phyloP scores from a whole-genome alignment of 495 filamentous ascomycete species.

The Aspergillus avenaceus region DNA sequence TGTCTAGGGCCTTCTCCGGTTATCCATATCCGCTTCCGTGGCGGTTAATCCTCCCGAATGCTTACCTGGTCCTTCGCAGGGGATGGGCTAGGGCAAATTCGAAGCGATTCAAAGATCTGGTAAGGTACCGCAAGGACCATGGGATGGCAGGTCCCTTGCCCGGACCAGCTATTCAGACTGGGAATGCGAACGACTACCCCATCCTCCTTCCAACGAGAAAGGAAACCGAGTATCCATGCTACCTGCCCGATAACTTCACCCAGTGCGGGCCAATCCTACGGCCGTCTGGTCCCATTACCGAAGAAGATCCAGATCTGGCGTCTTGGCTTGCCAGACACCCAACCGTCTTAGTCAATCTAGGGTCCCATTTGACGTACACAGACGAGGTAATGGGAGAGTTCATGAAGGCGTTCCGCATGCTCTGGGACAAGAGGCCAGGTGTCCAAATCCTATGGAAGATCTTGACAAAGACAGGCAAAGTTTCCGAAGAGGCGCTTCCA shows the following conservation, averaged over 20 bases:
- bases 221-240: slow-evolving; percentile 15
- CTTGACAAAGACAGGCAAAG: background rate
- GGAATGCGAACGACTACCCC: background rate
- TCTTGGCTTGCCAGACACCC: slow-evolving; percentile 27
- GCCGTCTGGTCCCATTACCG: slow-evolving; percentile 6
- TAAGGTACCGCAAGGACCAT: slow-evolving; percentile 8
- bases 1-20: slow-evolving; percentile 27
- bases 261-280: slow-evolving; percentile 22
- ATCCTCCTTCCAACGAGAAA: slow-evolving; percentile 7
- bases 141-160: slow-evolving; percentile 11
- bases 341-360: slow-evolving; percentile 40
- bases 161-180: background rate
- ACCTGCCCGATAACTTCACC: slow-evolving; percentile 7
- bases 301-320: slow-evolving; percentile 25
- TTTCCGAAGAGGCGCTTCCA: background rate
- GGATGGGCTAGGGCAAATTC: background rate
- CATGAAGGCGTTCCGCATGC: slow-evolving; percentile 27
- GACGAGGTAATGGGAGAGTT: slow-evolving; percentile 21
- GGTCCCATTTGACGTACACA: slow-evolving; percentile 13
- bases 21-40: slow-evolving; percentile 31
- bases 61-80: slow-evolving; percentile 18
- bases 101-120: background rate
- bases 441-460: slow-evolving; percentile 46
- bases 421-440: slow-evolving; percentile 17
- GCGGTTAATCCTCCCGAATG: slow-evolving; percentile 25